phyloP scores from a whole-genome alignment of 148 eudicot genomes.

The Chenopodium quinoa region DNA sequence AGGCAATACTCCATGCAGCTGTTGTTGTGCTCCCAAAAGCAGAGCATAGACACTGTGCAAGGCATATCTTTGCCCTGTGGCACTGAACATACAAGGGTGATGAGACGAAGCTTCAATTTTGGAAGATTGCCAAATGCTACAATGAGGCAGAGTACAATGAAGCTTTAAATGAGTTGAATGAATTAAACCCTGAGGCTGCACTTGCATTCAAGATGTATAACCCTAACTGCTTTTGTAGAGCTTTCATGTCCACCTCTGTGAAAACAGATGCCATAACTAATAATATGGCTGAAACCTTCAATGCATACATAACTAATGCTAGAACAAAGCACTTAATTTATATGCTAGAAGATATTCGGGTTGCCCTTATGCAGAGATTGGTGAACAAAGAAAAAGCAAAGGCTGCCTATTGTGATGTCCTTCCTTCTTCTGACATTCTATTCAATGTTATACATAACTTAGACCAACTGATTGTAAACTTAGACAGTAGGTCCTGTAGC shows the following conservation, averaged over 20 bases:
- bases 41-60: slow-evolving; percentile 8
- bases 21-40: too few relatives aligned
- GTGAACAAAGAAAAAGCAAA: neutral
- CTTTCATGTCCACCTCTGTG: neutral
- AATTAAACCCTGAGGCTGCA: neutral
- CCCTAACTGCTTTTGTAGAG: neutral
- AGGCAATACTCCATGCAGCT: neutral
- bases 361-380: neutral
- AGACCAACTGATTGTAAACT: too few relatives aligned
- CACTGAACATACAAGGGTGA: neutral
- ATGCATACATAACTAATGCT: neutral
- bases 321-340: neutral
- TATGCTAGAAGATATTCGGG: neutral
- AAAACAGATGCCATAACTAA: neutral
- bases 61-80: neutral
- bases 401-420: too few relatives aligned
- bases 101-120: neutral
- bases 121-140: neutral
- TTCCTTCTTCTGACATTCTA: too few relatives aligned
- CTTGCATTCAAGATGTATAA: neutral
- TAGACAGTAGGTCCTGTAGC: too few relatives aligned
- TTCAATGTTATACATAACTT: too few relatives aligned
- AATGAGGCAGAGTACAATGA: neutral
- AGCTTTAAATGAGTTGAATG: neutral
- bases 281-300: neutral